Evolutionary conservation across 352 stramenopile species (phyloP).

Genomic region (Globisporangium recalcitrans): DNA sequence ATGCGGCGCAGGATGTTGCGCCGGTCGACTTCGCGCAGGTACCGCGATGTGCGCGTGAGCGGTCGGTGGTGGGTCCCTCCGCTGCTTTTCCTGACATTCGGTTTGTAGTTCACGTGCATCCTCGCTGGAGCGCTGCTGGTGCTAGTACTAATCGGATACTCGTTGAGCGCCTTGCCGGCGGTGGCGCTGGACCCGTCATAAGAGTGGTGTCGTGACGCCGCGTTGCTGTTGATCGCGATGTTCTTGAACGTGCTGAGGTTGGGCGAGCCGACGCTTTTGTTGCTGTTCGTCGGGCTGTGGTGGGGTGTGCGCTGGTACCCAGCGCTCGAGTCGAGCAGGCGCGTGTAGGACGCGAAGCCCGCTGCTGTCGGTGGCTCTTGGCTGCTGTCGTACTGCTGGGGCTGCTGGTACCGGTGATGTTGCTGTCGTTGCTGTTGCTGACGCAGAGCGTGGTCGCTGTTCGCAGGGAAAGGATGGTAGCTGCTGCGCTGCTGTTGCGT

Average conservation of each 20-base stretch:
- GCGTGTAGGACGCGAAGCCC: neutral
- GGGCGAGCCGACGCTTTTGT: neutral
- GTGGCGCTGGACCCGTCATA: no score
- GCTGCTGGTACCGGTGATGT: neutral
- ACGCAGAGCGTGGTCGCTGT: neutral
- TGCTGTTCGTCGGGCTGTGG: neutral
- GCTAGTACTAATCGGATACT: neutral
- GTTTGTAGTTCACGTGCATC: neutral
- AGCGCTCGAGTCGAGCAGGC: neutral
- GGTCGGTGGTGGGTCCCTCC: no score
- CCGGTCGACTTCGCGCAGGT: conserved; percentile 60
- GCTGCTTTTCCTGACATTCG: neutral
- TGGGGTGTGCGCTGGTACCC: neutral
- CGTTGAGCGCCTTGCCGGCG: no score
- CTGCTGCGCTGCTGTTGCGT: neutral
- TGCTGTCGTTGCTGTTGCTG: neutral
- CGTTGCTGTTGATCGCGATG: neutral
- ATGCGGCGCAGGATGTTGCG: conserved; percentile 49
- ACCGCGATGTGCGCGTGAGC: conserved; percentile 23
- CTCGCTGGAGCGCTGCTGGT: neutral
- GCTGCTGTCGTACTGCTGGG: neutral
- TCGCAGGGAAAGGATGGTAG: neutral
- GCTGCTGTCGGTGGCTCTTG: neutral
- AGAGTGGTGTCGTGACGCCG: no score
- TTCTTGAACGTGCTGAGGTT: neutral